Evolutionary conservation across 768 basidiomycete genomes (phyloP).

Genomic region (Saitozyma sp.): DNA sequence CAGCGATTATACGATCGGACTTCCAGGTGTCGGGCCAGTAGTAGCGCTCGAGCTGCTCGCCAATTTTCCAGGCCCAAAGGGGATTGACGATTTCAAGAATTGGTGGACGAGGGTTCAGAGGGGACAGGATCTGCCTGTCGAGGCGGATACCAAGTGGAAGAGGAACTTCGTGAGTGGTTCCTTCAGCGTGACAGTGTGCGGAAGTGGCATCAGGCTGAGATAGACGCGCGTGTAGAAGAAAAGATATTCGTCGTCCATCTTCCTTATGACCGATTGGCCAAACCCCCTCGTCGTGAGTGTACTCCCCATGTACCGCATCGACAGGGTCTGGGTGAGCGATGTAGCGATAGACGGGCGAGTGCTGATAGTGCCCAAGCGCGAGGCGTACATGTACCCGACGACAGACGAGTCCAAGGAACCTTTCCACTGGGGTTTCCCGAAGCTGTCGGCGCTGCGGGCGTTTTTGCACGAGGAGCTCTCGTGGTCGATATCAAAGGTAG

Average conservation of each 20-base stretch:
- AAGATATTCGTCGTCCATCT: conserved; percentile 74
- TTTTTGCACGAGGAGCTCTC: conserved; percentile 76
- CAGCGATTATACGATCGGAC: conserved; percentile 92
- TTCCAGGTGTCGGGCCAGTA: conserved; percentile 90
- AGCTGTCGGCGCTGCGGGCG: conserved; percentile 85
- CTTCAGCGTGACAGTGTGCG: not conserved
- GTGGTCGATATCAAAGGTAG: conserved; percentile 79
- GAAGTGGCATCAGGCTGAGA: not conserved
- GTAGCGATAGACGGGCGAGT: not conserved
- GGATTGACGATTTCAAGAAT: conserved; percentile 79
- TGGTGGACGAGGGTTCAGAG: conserved; percentile 95
- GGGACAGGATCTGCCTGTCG: conserved; percentile 76
- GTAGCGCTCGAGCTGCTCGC: conserved; percentile 92
- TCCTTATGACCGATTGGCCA: conserved; percentile 81
- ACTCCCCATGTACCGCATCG: not conserved
- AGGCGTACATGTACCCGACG: conserved; percentile 88
- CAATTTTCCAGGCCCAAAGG: conserved; percentile 85
- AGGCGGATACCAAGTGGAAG: conserved; percentile 74
- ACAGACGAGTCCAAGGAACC: conserved; percentile 89
- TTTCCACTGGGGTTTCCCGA: conserved; percentile 97
- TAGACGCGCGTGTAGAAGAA: conserved; percentile 65
- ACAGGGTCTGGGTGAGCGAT: not conserved
- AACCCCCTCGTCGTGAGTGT: conserved; percentile 78
- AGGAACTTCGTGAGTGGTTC: conserved; percentile 70
- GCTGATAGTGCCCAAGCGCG: conserved; percentile 59